phyloP scores from a whole-genome alignment of 2,329 filamentous ascomycete species.

The Mollisia scopiformis region DNA sequence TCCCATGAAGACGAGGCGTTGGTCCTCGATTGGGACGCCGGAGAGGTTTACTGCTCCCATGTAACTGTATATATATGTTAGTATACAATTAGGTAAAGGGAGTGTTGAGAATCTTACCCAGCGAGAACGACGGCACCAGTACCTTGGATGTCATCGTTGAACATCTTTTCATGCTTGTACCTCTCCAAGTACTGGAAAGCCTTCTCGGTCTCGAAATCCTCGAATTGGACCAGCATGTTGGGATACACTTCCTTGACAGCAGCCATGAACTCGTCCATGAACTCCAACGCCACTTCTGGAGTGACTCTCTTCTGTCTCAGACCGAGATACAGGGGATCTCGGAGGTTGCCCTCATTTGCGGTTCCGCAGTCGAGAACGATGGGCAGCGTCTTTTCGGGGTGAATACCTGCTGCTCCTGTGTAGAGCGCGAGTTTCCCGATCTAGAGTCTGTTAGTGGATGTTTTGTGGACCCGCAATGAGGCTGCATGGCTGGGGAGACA shows the following conservation, averaged over 20 bases:
- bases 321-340: constrained; percentile 83
- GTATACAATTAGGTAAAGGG: neutral
- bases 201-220: constrained; percentile 92
- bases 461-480: constrained; percentile 11
- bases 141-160: constrained; percentile 98
- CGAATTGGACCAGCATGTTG: constrained; percentile 81
- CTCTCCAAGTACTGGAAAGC: constrained; percentile 92
- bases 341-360: constrained; percentile 66
- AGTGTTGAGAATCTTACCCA: constrained; percentile 54
- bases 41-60: constrained; percentile 81
- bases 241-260: constrained; percentile 77
- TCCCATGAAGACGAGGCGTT: constrained; percentile 94
- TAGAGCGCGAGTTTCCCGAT: constrained; percentile 95
- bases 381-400: constrained; percentile 80
- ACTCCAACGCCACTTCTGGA: constrained; percentile 79
- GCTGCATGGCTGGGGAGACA: neutral
- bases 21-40: constrained; percentile 82
- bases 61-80: constrained; percentile 49
- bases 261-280: constrained; percentile 97
- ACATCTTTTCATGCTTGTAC: constrained; percentile 92
- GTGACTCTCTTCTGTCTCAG: constrained; percentile 81
- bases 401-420: constrained; percentile 92
- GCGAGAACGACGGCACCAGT: constrained; percentile 93
- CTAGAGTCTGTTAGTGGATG: constrained; percentile 43
- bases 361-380: constrained; percentile 71